Evolutionary conservation across 257 asterid species (phyloP), one percentile per base, ranked within the genome.

Genomic region (Solanum raphanifolium): DNA sequence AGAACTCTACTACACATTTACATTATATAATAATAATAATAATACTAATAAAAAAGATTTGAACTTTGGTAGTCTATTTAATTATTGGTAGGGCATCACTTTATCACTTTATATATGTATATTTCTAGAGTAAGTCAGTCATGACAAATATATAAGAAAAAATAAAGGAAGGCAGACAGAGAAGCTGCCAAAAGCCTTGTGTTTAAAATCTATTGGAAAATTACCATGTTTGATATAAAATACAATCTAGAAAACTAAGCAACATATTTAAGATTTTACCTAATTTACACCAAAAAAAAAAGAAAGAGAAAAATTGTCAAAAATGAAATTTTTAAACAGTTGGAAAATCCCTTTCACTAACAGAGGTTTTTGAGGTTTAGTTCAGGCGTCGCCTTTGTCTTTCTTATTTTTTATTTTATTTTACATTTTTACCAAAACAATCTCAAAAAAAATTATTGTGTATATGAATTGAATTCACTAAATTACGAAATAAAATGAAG

Each of bases 21-120:
- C 88, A 85, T 73, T 88, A 90, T 41, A 87, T 74, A 88, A 76
- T 38, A 13, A 48, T 43, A 1, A 90, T 87, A 79, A 46, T 48
- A 46, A 46, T 13, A 48, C 0, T 52, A 43, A 52, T 27, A 52
- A 9, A 13, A 34, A 82, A 52, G 35, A 46, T 29, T 68, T 16
- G 69, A 48, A 46, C 34, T 46, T 82, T 16, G 68, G 41, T 18
- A 21, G 20, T 29, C 43, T 82, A 29, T 48, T 29, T 82, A 48
- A 82, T 48, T 48, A 82, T 29, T 82, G 69, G 85, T 48, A 46
- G 85, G 85, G 85, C 41, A 71, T 58, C 43, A 86, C 29, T 41
- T 20, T 31, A 35, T 35, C 5, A n/a, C n/a, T n/a, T n/a, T n/a
- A 20, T 20, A 20, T 4, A 71, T 20, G 21, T 66, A 13, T 32